Evolutionary conservation across 305 asterid genomes (phyloP), one percentile per base, ranked within the genome.

Genomic region (Fraxinus platypoda): DNA sequence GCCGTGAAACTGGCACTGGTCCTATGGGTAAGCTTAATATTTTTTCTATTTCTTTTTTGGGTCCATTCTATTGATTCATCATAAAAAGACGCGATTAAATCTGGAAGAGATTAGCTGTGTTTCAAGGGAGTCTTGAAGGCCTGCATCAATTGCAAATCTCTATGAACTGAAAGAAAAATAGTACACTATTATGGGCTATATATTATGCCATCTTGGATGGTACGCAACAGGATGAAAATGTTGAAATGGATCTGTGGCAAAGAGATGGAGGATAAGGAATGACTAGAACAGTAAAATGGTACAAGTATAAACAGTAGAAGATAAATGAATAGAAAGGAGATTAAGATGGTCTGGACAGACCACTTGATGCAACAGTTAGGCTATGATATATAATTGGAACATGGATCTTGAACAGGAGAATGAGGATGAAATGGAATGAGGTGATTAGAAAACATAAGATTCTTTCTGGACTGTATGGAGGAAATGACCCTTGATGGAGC

Each of bases 1-100:
- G 90, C 86, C 88, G 83, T 77, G 87, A 89, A 77, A 80, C 81
- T 35, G 77, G 89, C 71, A 80, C 75, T 52, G 85, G 91, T 77
- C 90, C 89, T 19, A 70, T 70, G 79, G 90, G 89, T 87, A 87
- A 41, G 49, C 75, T 46, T 34, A 68, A 30, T 26, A 68, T 30
- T 28, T 4, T 30, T 12, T 64, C 17, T 12, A 68, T 26, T 30
- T 26, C 11, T 68, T 30, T 21, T 68, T 23, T 13, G 19, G 25
- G 38, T 68, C 35, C 21, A 68, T 68, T 68, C 21, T 30, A 28
- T 68, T 26, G 75, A 68, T 68, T 26, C 19, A 68, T 30, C 23
- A 30, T 68, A 23, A 64, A 8, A 64, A 64, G 34, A 25, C 17
- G 11, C 9, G 2, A 64, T 25, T 64, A 25, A 64, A 64, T 25